Evolutionary conservation across 805 yeast species (phyloP).

Genomic region (Yarrowia divulgata): DNA sequence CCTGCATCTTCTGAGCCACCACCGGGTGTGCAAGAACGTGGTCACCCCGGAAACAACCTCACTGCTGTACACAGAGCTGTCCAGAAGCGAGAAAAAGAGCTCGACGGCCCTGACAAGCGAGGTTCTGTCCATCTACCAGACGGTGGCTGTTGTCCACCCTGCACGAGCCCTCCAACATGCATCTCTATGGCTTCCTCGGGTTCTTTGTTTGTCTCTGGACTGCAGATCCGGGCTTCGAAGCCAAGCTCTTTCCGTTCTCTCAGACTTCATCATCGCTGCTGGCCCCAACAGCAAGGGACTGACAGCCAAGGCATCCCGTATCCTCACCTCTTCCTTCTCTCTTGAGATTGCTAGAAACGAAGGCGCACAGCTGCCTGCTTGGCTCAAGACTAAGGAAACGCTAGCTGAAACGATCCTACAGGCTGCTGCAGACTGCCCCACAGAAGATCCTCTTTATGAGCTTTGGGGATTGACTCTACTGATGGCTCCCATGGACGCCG

Average conservation of each 20-base stretch:
- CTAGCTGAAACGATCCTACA: conserved; percentile 9
- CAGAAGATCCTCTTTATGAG: conserved; percentile 19
- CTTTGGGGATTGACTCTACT: conserved; percentile 26
- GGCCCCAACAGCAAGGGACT: conserved; percentile 16
- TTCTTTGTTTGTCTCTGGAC: conserved; percentile 12
- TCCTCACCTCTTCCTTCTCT: conserved; percentile 5
- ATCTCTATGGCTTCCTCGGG: conserved; percentile 27
- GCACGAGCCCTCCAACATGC: conserved; percentile 21
- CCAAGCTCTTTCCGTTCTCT: conserved; percentile 15
- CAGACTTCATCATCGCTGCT: conserved; percentile 8
- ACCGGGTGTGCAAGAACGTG: conserved; percentile 26
- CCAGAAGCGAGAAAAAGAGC: conserved; percentile 17
- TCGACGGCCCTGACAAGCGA: conserved; percentile 32
- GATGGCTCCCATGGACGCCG: conserved; percentile 30
- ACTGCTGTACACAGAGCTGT: conserved; percentile 22
- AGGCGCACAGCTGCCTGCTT: conserved; percentile 24
- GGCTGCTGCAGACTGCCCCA: conserved; percentile 18
- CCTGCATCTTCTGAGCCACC: conserved; percentile 36
- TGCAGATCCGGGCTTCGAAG: conserved; percentile 7
- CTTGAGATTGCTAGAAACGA: conserved; percentile 1
- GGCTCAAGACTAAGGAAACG: conserved; percentile 12
- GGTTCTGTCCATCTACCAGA: conserved; percentile 25
- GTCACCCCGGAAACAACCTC: conserved; percentile 14
- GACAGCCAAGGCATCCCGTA: not conserved
- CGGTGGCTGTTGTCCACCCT: conserved; percentile 1